Evolutionary conservation across 441 rosid genomes (phyloP).

Genomic region (Adansonia gregorii): DNA sequence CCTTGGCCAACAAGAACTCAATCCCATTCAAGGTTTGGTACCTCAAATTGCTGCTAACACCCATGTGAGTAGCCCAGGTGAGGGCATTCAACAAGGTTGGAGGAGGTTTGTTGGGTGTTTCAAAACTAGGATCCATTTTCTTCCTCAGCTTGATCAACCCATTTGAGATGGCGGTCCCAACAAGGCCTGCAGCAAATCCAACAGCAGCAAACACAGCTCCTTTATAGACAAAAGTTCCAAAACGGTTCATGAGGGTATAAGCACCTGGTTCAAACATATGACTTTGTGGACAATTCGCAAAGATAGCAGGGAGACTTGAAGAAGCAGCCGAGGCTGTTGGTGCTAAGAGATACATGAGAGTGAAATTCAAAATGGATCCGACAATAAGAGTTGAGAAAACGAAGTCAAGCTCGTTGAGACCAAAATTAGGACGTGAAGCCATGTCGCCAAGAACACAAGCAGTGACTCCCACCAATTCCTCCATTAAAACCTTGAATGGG

Average conservation of each 20-base stretch:
- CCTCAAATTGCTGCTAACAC: slow-evolving; percentile 84
- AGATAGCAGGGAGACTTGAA: slow-evolving; percentile 56
- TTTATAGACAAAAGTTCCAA: slow-evolving; percentile 75
- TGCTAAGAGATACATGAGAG: slow-evolving; percentile 90
- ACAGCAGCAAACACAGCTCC: slow-evolving; percentile 84
- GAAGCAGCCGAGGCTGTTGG: slow-evolving; percentile 60
- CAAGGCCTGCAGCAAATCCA: slow-evolving; percentile 92
- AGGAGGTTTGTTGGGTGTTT: slow-evolving; percentile 88
- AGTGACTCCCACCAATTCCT: slow-evolving; percentile 81
- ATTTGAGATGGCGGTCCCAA: slow-evolving; percentile 79
- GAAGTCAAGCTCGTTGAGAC: slow-evolving; percentile 87
- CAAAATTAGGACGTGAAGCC: slow-evolving; percentile 97
- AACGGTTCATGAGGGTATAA: slow-evolving; percentile 51
- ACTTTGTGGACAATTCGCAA: slow-evolving; percentile 72
- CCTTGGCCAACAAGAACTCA: slow-evolving; percentile 56
- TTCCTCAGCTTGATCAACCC: slow-evolving; percentile 85
- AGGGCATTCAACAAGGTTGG: slow-evolving; percentile 77
- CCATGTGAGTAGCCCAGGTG: slow-evolving; percentile 98
- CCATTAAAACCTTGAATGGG: slow-evolving; percentile 96
- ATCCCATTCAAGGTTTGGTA: slow-evolving; percentile 79
- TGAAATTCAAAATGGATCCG: slow-evolving; percentile 86
- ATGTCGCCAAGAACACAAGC: slow-evolving; percentile 92
- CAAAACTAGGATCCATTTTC: slow-evolving; percentile 87
- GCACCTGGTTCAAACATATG: slow-evolving; percentile 89
- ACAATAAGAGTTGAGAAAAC: slow-evolving; percentile 92